These are phyloP conservation scores for Rubia occidens DNA, from an alignment of 305 asterid genomes.

Conservation along the genomic window DNA sequence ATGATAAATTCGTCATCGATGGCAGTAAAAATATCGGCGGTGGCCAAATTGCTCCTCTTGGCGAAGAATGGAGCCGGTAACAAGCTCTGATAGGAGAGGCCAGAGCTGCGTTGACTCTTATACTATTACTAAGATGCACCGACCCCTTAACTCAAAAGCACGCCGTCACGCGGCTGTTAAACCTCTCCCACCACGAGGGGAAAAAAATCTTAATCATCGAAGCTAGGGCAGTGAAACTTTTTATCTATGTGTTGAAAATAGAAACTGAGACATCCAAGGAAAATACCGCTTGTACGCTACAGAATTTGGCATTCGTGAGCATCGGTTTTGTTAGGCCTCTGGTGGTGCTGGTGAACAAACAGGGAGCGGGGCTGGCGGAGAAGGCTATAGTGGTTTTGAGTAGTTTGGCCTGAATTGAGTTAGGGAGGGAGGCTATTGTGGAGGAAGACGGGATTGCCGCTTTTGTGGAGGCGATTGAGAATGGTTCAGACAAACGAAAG, in stretches of 20 bases:
- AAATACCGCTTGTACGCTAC: slow-evolving; percentile 80
- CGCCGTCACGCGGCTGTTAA: slow-evolving; percentile 74
- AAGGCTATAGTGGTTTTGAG: slow-evolving; percentile 93
- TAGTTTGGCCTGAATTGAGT: slow-evolving; percentile 53
- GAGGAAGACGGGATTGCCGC: slow-evolving; percentile 86
- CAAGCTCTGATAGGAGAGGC: slow-evolving; percentile 83
- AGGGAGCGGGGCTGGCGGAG: slow-evolving; percentile 76
- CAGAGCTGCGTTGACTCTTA: slow-evolving; percentile 68
- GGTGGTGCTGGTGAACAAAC: slow-evolving; percentile 58
- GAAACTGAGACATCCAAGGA: slow-evolving; percentile 83
- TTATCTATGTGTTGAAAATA: slow-evolving; percentile 68
- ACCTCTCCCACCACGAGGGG: slow-evolving; percentile 67
- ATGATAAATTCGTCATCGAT: slow-evolving; percentile 55
- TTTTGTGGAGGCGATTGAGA: slow-evolving; percentile 81
- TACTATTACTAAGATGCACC: slow-evolving; percentile 66
- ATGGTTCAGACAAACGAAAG: slow-evolving; percentile 69
- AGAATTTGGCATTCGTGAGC: slow-evolving; percentile 60
- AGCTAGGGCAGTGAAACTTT: slow-evolving; percentile 60
- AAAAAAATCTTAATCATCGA: slow-evolving; percentile 48
- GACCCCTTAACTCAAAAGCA: slow-evolving; percentile 83
- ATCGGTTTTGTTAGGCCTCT: slow-evolving; percentile 76
- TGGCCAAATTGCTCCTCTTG: slow-evolving; percentile 63
- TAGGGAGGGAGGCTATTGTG: slow-evolving; percentile 57
- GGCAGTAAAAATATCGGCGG: slow-evolving; percentile 72
- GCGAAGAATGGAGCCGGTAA: slow-evolving; percentile 85